Base-by-base conservation (phyloP, 2,329 filamentous ascomycete species). In the Fusarium marasasianum region DNA sequence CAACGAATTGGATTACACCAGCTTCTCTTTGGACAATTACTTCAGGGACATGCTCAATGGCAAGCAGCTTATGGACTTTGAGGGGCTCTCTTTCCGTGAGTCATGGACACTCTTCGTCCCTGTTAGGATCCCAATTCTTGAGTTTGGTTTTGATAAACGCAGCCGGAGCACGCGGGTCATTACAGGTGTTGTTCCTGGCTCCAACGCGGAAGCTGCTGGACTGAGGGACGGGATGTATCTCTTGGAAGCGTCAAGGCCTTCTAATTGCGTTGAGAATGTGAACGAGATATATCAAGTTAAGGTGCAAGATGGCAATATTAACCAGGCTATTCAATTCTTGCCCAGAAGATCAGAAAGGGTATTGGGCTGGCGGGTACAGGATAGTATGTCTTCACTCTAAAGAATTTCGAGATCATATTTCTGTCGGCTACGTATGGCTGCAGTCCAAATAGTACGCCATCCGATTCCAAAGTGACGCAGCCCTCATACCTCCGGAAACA, bases 1-100 rank as follows among this genome's bases (percentile, higher is more conserved):
- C 41, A 44, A 12, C n/a, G 6, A 24, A 18, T 44, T 44, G 10
- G 15, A 17, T n/a, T 1, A 11, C 0, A 1, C 41, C 3, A 0
- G 1, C 8, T 17, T 11, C 14, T 43, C 22, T 43, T n/a, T 43
- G 9, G 41, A 43, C 5, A 7, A 17, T 43, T n/a, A 43, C 41
- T 43, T 43, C 9, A n/a, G 14, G 0, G 0, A 43, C 6, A 44
- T 44, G 41, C 41, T 44, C n/a, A 17, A 18, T 8, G 41, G 41
- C 1, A 44, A 18, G 15, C n/a, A 44, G 1, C 9, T 24, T 17
- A 24, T 44, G 15, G n/a, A 44, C 6, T 24, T 44, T 24, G 2
- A 4, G 1, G n/a, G 41, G 15, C 2, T 44, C 15, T 8, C 10
- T 8, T 44, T 24, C 10, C 1, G 8, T 12, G 15, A 24, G 2